These are phyloP conservation scores for Kodamaea restingae DNA, from an alignment of 805 yeast species.

Conservation along the genomic window DNA sequence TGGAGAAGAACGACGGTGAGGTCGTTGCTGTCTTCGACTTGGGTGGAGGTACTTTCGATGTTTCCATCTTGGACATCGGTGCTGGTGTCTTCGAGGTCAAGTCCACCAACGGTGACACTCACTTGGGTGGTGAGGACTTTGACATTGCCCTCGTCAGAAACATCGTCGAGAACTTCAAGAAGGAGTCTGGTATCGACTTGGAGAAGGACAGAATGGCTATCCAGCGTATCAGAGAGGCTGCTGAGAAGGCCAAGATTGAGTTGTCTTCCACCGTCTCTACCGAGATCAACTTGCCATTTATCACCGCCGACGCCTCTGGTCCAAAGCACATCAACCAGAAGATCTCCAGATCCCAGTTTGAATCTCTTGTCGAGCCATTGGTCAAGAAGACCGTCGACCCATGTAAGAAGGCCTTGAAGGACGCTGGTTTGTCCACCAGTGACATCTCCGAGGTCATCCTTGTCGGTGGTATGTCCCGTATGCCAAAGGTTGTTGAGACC, in stretches of 20 bases:
- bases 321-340: slow-evolving; percentile 74
- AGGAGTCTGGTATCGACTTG: slow-evolving; percentile 66
- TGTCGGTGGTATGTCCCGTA: slow-evolving; percentile 90
- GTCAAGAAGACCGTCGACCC: slow-evolving; percentile 72
- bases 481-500: slow-evolving; percentile 81
- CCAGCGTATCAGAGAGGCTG: slow-evolving; percentile 83
- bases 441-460: slow-evolving; percentile 77
- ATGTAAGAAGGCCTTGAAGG: slow-evolving; percentile 77
- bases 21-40: slow-evolving; percentile 94
- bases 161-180: slow-evolving; percentile 74
- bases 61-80: slow-evolving; percentile 92
- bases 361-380: slow-evolving; percentile 61
- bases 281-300: slow-evolving; percentile 76
- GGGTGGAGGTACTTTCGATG: slow-evolving; percentile 99
- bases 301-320: slow-evolving; percentile 82
- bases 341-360: slow-evolving; percentile 65
- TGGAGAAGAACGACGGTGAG: slow-evolving; percentile 74
- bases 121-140: slow-evolving; percentile 90
- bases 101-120: slow-evolving; percentile 95
- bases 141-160: slow-evolving; percentile 84
- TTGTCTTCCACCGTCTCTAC: slow-evolving; percentile 70
- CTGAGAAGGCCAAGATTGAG: slow-evolving; percentile 87
- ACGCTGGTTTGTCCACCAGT: slow-evolving; percentile 63
- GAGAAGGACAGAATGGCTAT: slow-evolving; percentile 67
- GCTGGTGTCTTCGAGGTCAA: slow-evolving; percentile 97